phyloP scores from a whole-genome alignment of 2,329 filamentous ascomycete genomes.

The Fusarium scirpi region DNA sequence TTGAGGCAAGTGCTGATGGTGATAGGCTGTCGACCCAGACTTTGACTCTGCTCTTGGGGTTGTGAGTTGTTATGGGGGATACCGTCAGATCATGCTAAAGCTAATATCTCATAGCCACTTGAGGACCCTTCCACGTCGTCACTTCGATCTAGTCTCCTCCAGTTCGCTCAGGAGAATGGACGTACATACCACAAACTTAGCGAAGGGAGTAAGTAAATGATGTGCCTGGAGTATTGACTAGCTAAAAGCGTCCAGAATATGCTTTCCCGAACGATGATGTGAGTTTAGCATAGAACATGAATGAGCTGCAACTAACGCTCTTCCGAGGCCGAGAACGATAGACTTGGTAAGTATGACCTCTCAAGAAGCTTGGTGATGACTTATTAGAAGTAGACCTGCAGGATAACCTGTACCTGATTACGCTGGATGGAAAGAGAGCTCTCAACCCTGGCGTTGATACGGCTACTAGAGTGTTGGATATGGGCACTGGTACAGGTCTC shows the following conservation, averaged over 20 bases:
- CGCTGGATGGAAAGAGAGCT: conserved; percentile 21
- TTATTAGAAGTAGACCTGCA: conserved; percentile 9
- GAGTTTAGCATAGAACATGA: neutral
- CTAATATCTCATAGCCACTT: conserved; percentile 1
- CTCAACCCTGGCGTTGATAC: conserved; percentile 23
- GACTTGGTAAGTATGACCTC: neutral
- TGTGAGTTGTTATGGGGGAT: neutral
- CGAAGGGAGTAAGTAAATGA: conserved; percentile 14
- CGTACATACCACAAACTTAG: conserved; percentile 30
- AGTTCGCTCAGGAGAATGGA: conserved; percentile 29
- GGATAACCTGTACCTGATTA: conserved; percentile 21
- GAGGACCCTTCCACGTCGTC: conserved; percentile 28
- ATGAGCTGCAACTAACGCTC: neutral
- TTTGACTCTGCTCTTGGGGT: conserved; percentile 26
- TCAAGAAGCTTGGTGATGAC: accelerated
- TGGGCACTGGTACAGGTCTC: conserved; percentile 32
- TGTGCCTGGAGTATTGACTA: accelerated
- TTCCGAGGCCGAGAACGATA: conserved; percentile 17
- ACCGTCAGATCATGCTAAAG: neutral
- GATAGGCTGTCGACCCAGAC: conserved; percentile 11
- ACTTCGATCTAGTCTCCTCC: conserved; percentile 20
- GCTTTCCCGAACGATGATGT: conserved; percentile 36
- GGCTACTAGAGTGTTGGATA: conserved; percentile 18
- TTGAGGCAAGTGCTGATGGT: accelerated
- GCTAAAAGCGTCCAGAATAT: conserved; percentile 5